These are phyloP conservation scores for Prunus salicina DNA, from an alignment of 306 rosid species.

Conservation along the genomic window DNA sequence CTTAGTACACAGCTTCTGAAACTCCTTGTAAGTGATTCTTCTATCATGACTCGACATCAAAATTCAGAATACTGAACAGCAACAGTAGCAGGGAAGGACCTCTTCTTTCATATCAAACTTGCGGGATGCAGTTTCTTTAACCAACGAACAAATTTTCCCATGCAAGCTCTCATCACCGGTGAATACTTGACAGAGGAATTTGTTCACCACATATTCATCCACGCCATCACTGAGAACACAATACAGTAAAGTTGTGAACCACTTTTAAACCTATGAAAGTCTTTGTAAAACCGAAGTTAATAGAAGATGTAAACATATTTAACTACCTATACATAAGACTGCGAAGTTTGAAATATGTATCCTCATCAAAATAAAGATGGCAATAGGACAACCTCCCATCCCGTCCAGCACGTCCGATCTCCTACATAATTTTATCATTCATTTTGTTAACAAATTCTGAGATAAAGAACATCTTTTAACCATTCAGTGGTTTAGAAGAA, in stretches of 20 bases:
- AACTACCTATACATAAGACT: conserved; percentile 82
- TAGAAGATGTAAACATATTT: conserved; percentile 10
- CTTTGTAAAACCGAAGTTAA: conserved; percentile 1
- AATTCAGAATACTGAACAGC: conserved; percentile 24
- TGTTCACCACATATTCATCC: conserved; percentile 78
- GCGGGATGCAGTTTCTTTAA: conserved; percentile 83
- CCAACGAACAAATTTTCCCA: conserved; percentile 63
- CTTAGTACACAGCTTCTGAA: background rate
- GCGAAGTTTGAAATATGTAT: conserved; percentile 73
- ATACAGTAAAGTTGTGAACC: conserved; percentile 4
- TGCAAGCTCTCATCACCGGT: conserved; percentile 38
- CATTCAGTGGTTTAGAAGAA: conserved; percentile 17
- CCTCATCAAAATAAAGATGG: conserved; percentile 78
- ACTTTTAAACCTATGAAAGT: conserved; percentile 3
- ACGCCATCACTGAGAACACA: conserved; percentile 77
- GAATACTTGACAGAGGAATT: conserved; percentile 72
- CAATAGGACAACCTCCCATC: conserved; percentile 87
- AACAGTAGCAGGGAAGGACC: conserved; percentile 49
- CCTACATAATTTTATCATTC: conserved; percentile 45
- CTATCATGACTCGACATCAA: conserved; percentile 13
- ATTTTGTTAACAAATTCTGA: conserved; percentile 18
- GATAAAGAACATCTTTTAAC: conserved; percentile 17
- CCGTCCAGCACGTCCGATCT: conserved; percentile 91
- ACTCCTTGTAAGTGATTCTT: background rate
- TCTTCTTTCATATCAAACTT: conserved; percentile 93